Base-by-base conservation (phyloP, 106 monocot species). In the Dendrobium catenatum region DNA sequence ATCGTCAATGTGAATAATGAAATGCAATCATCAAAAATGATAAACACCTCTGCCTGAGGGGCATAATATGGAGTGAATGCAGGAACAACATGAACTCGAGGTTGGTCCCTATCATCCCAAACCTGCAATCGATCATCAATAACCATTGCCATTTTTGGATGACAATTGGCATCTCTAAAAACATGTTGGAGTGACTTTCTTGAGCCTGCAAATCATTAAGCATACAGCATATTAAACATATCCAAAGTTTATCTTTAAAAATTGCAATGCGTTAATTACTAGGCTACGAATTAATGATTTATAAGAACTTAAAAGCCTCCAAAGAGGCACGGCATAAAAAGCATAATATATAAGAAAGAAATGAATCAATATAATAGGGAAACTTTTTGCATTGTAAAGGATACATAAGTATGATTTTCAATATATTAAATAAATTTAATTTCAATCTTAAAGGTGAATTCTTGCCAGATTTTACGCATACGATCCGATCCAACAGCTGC, bases 121-220 rank as follows among this genome's bases (percentile, higher is more conserved):
- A 96, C 96, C 20, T 92, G 83, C 54, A 92, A 75, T 6, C 96
- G 83, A 78, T 96, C 96, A 85, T 96, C 96, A 82, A 96, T 96
- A 72, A 96, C 96, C 94, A 96, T 92, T 51, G 96, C 90, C 92
- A 96, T 89, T 85, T 88, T 94, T 41, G 96, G 96, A 89, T 90
- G 94, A 80, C 92, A 96, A 77, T 72, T 84, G 19, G 87, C 89
- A 80, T 85, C 90, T 88, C 89, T 84, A 73, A 96, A 96, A 68
- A 96, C 96, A 89, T 89, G 87, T 46, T 79, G 81, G 73, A 96
- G 81, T 47, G 94, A 96, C 81, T 96, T 96, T 26, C 85, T 92
- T 17, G 68, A 87, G 73, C 96, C 96, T 91, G 79, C 9, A 40
- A 77, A 29, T 55, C 15, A 16, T 72, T 19, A 61, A 44, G 56